Conservation (phyloP, 1,139 yeast species). For the Trichomonascaceae sp. region DNA sequence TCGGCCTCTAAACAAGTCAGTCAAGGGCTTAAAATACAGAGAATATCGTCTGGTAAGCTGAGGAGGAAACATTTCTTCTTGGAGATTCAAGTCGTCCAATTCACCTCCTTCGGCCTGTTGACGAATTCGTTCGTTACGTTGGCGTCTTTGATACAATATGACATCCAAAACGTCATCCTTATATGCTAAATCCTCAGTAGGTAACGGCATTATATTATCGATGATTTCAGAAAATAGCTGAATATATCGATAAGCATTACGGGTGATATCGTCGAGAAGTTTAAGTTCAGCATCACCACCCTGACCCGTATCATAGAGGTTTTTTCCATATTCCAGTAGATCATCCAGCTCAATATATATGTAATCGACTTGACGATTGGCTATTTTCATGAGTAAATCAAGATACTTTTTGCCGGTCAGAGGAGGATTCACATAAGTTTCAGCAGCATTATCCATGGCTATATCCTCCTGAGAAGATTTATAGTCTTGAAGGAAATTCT, state of each 20-base stretch:
- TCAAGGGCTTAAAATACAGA: constrained; percentile 78
- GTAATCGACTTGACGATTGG: constrained; percentile 72
- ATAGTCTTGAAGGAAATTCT: constrained; percentile 23
- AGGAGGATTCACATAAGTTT: not conserved
- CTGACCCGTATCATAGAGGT: constrained; percentile 22
- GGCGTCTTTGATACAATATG: constrained; percentile 79
- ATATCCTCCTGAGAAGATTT: constrained; percentile 17
- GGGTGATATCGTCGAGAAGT: constrained; percentile 53
- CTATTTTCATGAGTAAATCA: constrained; percentile 67
- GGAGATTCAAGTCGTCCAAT: constrained; percentile 20
- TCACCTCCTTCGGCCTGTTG: constrained; percentile 44
- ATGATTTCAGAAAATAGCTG: constrained; percentile 71
- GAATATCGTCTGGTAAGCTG: constrained; percentile 80
- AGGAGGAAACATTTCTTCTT: constrained; percentile 63
- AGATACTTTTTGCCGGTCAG: constrained; percentile 52
- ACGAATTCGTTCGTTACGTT: constrained; percentile 68
- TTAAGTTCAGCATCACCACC: constrained; percentile 21
- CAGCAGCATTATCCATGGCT: constrained; percentile 10
- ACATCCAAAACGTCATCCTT: constrained; percentile 92
- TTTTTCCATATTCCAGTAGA: constrained; percentile 42
- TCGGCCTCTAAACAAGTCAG: constrained; percentile 37
- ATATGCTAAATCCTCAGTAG: constrained; percentile 69
- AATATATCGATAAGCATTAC: constrained; percentile 71
- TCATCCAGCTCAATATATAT: constrained; percentile 80
- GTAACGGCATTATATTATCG: constrained; percentile 78